Evolutionary conservation across 768 basidiomycete genomes (phyloP).

Genomic region (Nevesoporus exiguus): DNA sequence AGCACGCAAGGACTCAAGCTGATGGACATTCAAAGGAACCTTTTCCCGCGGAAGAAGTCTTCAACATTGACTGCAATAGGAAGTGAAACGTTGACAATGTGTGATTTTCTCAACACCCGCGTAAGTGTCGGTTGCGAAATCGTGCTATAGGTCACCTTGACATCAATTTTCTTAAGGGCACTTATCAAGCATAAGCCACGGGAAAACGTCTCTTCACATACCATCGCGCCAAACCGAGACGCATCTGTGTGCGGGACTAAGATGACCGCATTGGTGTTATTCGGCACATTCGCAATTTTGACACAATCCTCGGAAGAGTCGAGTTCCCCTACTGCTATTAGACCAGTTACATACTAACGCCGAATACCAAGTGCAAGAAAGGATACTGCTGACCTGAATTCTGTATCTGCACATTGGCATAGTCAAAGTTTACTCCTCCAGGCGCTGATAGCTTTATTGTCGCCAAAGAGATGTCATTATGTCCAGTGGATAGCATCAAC

Average conservation of each 20-base stretch:
- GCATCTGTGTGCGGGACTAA: slow-evolving; percentile 66
- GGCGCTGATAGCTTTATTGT: slow-evolving; percentile 53
- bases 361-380: slow-evolving; percentile 9
- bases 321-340: slow-evolving; percentile 27
- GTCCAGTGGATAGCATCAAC: slow-evolving; percentile 60
- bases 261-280: slow-evolving; percentile 45
- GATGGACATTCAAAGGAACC: slow-evolving; percentile 39
- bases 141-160: slow-evolving; percentile 69
- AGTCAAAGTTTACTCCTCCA: slow-evolving; percentile 49
- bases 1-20: neutral
- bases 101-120: slow-evolving; percentile 53
- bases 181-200: neutral
- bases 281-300: slow-evolving; percentile 45
- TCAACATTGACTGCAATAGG: slow-evolving; percentile 93
- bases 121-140: slow-evolving; percentile 45
- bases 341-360: slow-evolving; percentile 3
- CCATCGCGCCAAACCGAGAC: slow-evolving; percentile 58
- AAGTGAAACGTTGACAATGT: slow-evolving; percentile 61
- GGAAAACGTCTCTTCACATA: slow-evolving; percentile 31
- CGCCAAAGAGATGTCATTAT: slow-evolving; percentile 59
- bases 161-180: slow-evolving; percentile 57
- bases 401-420: slow-evolving; percentile 38
- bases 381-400: slow-evolving; percentile 29
- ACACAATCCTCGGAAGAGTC: slow-evolving; percentile 43
- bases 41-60: slow-evolving; percentile 88